Evolutionary conservation across 75 land plant genomes (phyloP).

Genomic region (Sequoiadendron giganteum): DNA sequence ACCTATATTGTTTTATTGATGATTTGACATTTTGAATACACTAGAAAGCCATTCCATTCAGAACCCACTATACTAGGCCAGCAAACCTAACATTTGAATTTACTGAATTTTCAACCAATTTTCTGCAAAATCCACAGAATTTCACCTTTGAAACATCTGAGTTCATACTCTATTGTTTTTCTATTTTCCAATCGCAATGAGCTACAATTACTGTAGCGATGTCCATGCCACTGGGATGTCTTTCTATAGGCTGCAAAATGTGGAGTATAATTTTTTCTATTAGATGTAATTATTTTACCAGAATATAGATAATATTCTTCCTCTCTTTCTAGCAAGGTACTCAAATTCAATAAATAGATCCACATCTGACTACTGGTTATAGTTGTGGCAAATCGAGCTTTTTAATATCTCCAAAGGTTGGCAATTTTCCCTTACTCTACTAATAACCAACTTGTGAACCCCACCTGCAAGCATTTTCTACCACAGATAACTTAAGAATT

Average conservation of each 20-base stretch:
- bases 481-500: background rate
- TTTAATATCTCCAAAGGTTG: background rate
- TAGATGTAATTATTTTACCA: background rate
- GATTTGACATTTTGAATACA: background rate
- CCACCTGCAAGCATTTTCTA: background rate
- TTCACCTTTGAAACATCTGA: background rate
- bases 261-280: background rate
- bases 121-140: background rate
- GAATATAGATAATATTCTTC: background rate
- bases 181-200: background rate
- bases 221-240: background rate
- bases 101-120: background rate
- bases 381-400: background rate
- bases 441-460: background rate
- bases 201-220: background rate
- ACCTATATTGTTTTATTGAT: too few relatives aligned
- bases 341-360: background rate
- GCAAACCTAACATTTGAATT: background rate
- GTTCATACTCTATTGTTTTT: background rate
- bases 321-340: background rate
- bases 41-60: background rate
- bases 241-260: background rate
- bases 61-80: background rate
- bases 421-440: background rate
- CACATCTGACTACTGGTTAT: background rate